Conservation (phyloP, 2,329 filamentous ascomycete genomes). For the Thermoascus crustaceus region DNA sequence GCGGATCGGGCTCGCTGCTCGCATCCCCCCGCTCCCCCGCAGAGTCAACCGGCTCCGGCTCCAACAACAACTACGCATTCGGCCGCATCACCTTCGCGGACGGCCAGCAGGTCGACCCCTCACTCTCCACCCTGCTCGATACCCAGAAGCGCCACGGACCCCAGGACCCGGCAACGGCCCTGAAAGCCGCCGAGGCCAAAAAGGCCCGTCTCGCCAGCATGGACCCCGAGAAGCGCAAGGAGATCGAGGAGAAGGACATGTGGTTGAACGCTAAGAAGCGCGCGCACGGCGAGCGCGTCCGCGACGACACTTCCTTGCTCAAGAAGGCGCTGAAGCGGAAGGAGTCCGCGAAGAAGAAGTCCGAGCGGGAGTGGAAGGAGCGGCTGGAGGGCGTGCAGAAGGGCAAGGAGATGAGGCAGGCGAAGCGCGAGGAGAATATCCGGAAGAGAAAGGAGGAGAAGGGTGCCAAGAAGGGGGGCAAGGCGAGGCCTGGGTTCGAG, state of each 20-base stretch:
- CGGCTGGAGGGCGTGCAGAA: constrained; percentile 64
- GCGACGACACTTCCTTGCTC: constrained; percentile 74
- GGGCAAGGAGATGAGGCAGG: constrained; percentile 68
- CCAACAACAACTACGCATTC: constrained; percentile 75
- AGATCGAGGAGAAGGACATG: constrained; percentile 85
- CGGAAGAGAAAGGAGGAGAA: constrained; percentile 68
- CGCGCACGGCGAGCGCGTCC: constrained; percentile 80
- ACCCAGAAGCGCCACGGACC: constrained; percentile 71
- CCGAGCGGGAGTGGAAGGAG: constrained; percentile 77
- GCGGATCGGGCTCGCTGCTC: constrained; percentile 52
- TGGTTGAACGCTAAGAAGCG: constrained; percentile 89
- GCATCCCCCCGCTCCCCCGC: constrained; percentile 46
- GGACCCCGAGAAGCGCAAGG: constrained; percentile 70
- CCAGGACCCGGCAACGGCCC: constrained; percentile 73
- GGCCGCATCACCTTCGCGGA: constrained; percentile 86
- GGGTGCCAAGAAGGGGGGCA: constrained; percentile 45
- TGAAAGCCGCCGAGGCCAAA: constrained; percentile 80
- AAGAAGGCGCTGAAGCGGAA: constrained; percentile 96
- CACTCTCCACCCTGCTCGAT: constrained; percentile 54
- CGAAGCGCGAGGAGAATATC: constrained; percentile 74
- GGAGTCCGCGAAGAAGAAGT: constrained; percentile 82
- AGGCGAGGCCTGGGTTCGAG: constrained; percentile 60
- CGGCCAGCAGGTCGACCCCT: constrained; percentile 68
- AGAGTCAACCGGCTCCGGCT: constrained; percentile 27
- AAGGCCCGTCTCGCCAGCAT: constrained; percentile 68